Evolutionary conservation across 225 moss, liverwort and hornwort genomes (phyloP).

Genomic region (Bryoerythrophyllum caledonicum): DNA sequence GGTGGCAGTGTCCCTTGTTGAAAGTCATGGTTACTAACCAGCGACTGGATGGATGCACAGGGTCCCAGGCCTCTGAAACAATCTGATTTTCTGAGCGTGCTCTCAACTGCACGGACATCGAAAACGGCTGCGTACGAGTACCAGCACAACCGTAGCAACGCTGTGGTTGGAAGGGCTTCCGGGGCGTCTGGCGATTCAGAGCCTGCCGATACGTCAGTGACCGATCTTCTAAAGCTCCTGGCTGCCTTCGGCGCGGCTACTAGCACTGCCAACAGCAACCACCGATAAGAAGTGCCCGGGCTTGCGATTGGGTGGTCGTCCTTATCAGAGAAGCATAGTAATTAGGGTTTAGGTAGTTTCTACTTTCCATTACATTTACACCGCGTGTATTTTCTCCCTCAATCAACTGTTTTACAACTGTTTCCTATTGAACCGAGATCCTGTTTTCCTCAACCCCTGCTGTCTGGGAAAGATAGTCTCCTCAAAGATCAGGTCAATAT

Average conservation of each 20-base stretch:
- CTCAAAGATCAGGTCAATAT: neutral
- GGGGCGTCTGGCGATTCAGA: constrained; percentile 29
- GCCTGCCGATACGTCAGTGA: constrained; percentile 33
- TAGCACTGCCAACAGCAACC: constrained; percentile 34
- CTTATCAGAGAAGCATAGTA: constrained; percentile 1
- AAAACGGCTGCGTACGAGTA: constrained; percentile 51
- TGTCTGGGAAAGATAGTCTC: constrained; percentile 9
- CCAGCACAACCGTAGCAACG: constrained; percentile 39
- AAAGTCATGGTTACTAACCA: neutral
- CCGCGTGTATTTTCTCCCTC: constrained; percentile 3
- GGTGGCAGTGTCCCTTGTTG: neutral
- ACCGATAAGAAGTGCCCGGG: constrained; percentile 16
- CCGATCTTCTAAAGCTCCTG: constrained; percentile 45
- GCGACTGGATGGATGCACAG: constrained; percentile 21
- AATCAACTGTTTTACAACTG: constrained; percentile 8
- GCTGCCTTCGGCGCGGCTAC: constrained; percentile 45
- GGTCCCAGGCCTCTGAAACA: constrained; percentile 42
- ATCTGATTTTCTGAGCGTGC: constrained; percentile 41
- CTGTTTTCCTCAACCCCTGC: neutral
- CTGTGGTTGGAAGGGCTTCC: constrained; percentile 22
- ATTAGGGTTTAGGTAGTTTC: constrained; percentile 14
- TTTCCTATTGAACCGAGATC: constrained; percentile 2
- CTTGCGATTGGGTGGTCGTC: constrained; percentile 15
- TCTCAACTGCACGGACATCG: constrained; percentile 35
- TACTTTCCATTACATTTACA: constrained; percentile 15